Evolutionary conservation across 1,284 basidiomycete genomes (phyloP), one percentile per base, ranked within the genome.

Genomic region (Mycena citricolor): DNA sequence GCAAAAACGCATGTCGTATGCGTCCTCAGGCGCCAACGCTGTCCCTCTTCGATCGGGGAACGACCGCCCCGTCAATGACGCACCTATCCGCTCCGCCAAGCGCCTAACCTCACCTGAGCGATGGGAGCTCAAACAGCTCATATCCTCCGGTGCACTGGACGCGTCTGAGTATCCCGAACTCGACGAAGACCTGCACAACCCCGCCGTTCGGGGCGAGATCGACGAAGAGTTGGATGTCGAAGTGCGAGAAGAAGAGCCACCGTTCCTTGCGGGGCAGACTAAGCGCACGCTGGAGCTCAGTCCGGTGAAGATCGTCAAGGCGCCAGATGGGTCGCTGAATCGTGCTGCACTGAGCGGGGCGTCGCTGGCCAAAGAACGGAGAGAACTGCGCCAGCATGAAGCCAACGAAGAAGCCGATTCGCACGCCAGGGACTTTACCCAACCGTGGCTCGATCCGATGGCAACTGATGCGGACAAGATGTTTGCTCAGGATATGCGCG

Each of bases 121-220:
- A 17, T 99, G 95, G 92, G 97, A 99, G 70, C 91, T 99, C 65
- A 97, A 98, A 65, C 97, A 99, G 65, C 81, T 99, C 47, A 97
- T 99, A 51, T 92, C 97, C 0, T 97, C 93, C 30, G 97, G 97
- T 35, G 90, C 86, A 5, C 81, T 97, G 34, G 85, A 87, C 56
- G 88, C 94, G 6, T 86, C 91, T 10, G 97, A 99, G 66, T 98
- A 97, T 61, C 95, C 95, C 3, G 94, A 99, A 48, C 73, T 99
- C 22, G 90, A 97, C 56, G 94, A 98, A 56, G 93, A 97, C 57
- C 83, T 91, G 59, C 77, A 70, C 48, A 84, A 86, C 54, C 81
- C 88, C 2, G 76, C 79, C 58, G 82, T 77, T n/a, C 83, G 83
- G 40, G 85, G 83, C 4, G 93, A 95, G 59, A 82, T 94, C 1